These are phyloP conservation scores for Simplicillium sp. DNA, from an alignment of 2,329 filamentous ascomycete genomes.

Conservation along the genomic window DNA sequence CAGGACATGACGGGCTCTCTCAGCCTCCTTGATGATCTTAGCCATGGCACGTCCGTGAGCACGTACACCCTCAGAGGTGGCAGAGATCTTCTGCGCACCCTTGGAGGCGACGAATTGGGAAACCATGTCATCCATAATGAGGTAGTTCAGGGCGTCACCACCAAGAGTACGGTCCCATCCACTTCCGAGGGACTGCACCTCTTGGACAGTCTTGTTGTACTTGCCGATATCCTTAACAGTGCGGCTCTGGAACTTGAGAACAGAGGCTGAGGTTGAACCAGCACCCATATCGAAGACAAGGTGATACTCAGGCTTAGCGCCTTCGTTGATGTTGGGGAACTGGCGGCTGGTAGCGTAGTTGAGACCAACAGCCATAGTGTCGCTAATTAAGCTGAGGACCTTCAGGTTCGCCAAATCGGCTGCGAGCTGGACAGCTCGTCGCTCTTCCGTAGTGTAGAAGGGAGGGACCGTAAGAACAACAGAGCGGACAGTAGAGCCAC, in stretches of 20 bases:
- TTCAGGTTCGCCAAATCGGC: constrained; percentile 83
- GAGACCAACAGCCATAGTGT: constrained; percentile 83
- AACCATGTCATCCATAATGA: constrained; percentile 86
- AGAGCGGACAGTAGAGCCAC: constrained; percentile 64
- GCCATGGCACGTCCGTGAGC: constrained; percentile 75
- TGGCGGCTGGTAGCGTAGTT: constrained; percentile 91
- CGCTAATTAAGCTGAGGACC: constrained; percentile 75
- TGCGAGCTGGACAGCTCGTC: constrained; percentile 73
- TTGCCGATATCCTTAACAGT: constrained; percentile 85
- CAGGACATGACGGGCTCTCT: constrained; percentile 76
- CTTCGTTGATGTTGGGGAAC: constrained; percentile 76
- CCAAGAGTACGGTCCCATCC: constrained; percentile 88
- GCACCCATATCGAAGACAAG: constrained; percentile 97
- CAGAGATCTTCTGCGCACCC: constrained; percentile 54
- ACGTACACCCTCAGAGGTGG: constrained; percentile 55
- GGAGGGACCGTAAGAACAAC: constrained; percentile 82
- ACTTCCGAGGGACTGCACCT: constrained; percentile 78
- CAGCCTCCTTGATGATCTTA: constrained; percentile 88
- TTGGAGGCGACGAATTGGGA: constrained; percentile 64
- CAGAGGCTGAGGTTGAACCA: constrained; percentile 81
- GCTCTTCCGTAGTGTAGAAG: constrained; percentile 87
- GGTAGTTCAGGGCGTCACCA: constrained; percentile 77
- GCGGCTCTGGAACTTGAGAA: constrained; percentile 82
- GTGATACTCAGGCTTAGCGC: constrained; percentile 81
- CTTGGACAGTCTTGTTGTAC: constrained; percentile 94